phyloP scores from a whole-genome alignment of 352 stramenopile species.

The Thalassiosira hispida region DNA sequence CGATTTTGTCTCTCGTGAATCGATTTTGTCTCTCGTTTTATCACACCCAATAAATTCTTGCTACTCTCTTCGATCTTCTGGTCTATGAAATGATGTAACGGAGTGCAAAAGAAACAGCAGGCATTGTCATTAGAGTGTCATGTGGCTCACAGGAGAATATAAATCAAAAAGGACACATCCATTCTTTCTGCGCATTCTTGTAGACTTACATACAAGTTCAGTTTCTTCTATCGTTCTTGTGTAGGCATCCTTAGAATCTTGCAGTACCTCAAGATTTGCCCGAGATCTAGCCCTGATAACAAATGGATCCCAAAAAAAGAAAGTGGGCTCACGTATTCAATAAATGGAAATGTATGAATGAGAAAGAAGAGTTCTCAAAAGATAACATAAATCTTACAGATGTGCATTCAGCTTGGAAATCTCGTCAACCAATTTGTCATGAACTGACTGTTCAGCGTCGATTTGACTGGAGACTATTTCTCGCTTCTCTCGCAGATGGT shows the following conservation, averaged over 20 bases:
- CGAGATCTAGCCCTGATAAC: constrained; percentile 11
- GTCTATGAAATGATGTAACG: constrained; percentile 2
- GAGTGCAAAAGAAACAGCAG: background rate
- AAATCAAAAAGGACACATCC: background rate
- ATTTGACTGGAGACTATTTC: constrained; percentile 8
- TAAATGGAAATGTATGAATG: too few relatives aligned
- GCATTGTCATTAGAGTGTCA: background rate
- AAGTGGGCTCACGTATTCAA: background rate
- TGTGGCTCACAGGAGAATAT: too few relatives aligned
- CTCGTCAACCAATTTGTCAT: constrained; percentile 16
- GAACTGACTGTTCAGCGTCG: constrained; percentile 1
- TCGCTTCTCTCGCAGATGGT: constrained; percentile 26
- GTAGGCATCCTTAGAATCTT: constrained; percentile 21
- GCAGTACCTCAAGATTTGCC: constrained; percentile 6
- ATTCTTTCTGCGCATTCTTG: background rate
- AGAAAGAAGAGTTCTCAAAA: background rate
- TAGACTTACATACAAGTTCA: constrained; percentile 23
- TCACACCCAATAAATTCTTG: constrained; percentile 23
- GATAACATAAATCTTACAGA: background rate
- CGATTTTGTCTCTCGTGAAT: constrained; percentile 39
- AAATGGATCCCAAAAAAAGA: background rate
- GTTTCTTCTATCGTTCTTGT: constrained; percentile 28
- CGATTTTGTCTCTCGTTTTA: constrained; percentile 23
- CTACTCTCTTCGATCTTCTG: constrained; percentile 30
- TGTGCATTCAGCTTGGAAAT: constrained; percentile 4